Base-by-base conservation (phyloP, 2,329 filamentous ascomycete species). In the Zelopaecilomyces penicillatus region DNA sequence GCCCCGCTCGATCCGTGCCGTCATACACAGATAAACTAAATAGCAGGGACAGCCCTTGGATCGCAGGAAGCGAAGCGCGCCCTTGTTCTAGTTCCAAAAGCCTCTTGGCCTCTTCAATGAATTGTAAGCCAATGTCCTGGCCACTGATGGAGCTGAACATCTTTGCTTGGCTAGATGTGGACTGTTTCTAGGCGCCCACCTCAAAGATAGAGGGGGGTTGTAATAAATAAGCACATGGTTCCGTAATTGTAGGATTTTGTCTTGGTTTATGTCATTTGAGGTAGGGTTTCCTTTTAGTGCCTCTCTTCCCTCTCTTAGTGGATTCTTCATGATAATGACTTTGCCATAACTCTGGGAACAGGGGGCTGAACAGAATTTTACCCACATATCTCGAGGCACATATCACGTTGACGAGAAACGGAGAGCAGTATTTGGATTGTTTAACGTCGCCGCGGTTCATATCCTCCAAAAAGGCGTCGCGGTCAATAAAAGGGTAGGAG, bases 381-480 rank as follows among this genome's bases (percentile, higher is more conserved):
- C 55, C 49, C 42, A 62, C 60, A 42, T 51, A 56, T 50, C 57
- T 54, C n/a, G 54, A 40, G 19, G 59, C 57, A 39, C 60, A 63
- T 8, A 63, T 56, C 28, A 57, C 53, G 41, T 62, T 62, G 37
- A 63, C 59, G 4, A 62, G 54, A 44, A 62, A 56, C 4, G 58
- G 55, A 3, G 59, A 57, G 44, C 59, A 62, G 41, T 54, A 62
- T 41, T 50, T 54, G 28, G 57, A 51, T 4, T 35, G 34, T 10
- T 48, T 44, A 5, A 46, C 36, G 31, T 52, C 49, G 5, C 41
- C 47, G 1, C 30, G 30, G 1, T 52, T 35, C 60, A 63, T 62
- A 26, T 61, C 56, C 1, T 49, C 46, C 12, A 62, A 26, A 34
- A 63, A 62, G 1, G 53, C 42, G 1, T 54, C 41, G 5, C 44